phyloP scores from a whole-genome alignment of 345 rosid genomes.

The Arabidopsis arenosa region DNA sequence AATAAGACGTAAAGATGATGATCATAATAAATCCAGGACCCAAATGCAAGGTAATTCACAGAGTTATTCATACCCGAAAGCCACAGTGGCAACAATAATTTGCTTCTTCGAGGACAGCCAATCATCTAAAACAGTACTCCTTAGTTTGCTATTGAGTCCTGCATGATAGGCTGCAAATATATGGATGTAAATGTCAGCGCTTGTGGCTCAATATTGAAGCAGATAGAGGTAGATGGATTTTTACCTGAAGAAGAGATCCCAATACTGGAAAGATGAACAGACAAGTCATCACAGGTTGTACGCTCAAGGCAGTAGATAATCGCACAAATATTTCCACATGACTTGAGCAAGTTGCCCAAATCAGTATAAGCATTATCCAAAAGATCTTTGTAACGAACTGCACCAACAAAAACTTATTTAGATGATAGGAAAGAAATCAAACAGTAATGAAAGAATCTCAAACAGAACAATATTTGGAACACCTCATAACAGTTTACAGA shows the following conservation, averaged over 20 bases:
- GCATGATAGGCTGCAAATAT: conserved; percentile 87
- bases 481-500: conserved; percentile 8
- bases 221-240: not conserved
- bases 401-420: conserved; percentile 48
- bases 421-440: conserved; percentile 32
- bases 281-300: conserved; percentile 83
- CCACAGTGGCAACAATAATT: conserved; percentile 97
- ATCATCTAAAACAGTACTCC: conserved; percentile 83
- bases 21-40: conserved; percentile 43
- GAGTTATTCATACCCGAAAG: conserved; percentile 81
- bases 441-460: conserved; percentile 3
- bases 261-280: conserved; percentile 69
- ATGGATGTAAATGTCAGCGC: conserved; percentile 14
- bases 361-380: conserved; percentile 75
- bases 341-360: conserved; percentile 67
- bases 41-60: conserved; percentile 11
- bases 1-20: conserved; percentile 46
- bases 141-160: conserved; percentile 76
- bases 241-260: conserved; percentile 93
- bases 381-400: conserved; percentile 95
- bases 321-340: conserved; percentile 76
- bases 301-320: conserved; percentile 97
- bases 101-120: conserved; percentile 93
- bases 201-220: not conserved
- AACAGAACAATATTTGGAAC: conserved; percentile 1